Percentiles rank a stretch among this genome's conserved stretches.
Conservation (phyloP, 1,284 basidiomycete species). For the Xerocomus amazonicus region DNA sequence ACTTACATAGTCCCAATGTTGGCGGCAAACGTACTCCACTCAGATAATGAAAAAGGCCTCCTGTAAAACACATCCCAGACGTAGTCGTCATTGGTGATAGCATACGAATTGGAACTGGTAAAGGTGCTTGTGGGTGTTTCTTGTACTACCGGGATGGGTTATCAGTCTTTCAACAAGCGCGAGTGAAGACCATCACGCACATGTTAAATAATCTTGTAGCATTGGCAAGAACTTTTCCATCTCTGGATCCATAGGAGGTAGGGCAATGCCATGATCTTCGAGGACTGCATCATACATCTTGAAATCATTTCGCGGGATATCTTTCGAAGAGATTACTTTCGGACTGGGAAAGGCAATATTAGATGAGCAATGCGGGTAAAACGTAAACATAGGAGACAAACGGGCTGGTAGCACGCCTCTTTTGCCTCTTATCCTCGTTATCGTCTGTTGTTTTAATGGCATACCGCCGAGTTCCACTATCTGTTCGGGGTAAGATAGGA, state of each 20-base stretch:
- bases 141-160: slow-evolving; percentile 17
- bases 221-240: slow-evolving; percentile 72
- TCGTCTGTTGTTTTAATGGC: slow-evolving; percentile 18
- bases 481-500: slow-evolving; percentile 9
- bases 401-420: slow-evolving; percentile 30
- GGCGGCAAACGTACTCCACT: slow-evolving; percentile 49
- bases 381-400: slow-evolving; percentile 12
- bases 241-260: slow-evolving; percentile 47
- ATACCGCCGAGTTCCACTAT: slow-evolving; percentile 26
- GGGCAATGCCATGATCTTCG: slow-evolving; percentile 34
- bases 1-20: slow-evolving; percentile 68
- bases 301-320: slow-evolving; percentile 45
- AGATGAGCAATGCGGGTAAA: not conserved
- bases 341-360: slow-evolving; percentile 40
- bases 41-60: slow-evolving; percentile 51
- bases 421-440: slow-evolving; percentile 1
- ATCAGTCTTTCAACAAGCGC: slow-evolving; percentile 4
- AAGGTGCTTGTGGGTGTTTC: slow-evolving; percentile 11
- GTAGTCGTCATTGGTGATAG: slow-evolving; percentile 47
- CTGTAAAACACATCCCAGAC: slow-evolving; percentile 81
- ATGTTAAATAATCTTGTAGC: slow-evolving; percentile 64
- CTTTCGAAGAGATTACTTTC: slow-evolving; percentile 51
- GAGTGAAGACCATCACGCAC: slow-evolving; percentile 36
- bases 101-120: not conserved
- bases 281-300: slow-evolving; percentile 71